Evolutionary conservation across 768 basidiomycete species (phyloP), one percentile per base, ranked within the genome.

Genomic region (Suillus luteus): DNA sequence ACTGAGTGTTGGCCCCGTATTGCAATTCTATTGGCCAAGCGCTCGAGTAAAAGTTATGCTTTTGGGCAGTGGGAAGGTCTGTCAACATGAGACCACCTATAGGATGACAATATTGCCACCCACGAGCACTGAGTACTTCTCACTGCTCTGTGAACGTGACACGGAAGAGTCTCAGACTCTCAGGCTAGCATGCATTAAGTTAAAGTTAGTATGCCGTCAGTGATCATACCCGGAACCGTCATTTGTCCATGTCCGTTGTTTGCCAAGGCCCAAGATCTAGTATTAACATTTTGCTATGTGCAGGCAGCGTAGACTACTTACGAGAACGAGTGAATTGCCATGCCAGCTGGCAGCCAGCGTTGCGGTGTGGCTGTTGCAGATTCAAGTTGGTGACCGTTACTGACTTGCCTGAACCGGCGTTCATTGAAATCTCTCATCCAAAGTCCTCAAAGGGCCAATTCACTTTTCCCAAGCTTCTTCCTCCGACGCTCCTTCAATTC

Each of bases 401-500:
- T n/a, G 35, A 55, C 24, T 40, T 27, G 24, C 55, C 55, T 40
- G 55, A 57, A 57, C 8, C 10, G 55, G 55, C 55, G 55, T 57
- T 57, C 55, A 40, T 57, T 57, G 22, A 40, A 57, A 57, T 57
- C 55, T 37, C 55, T 24, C 38, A 57, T 40, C 55, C 37, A 57
- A 27, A n/a, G 33, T 40, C 22, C 38, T 57, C 55, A 57, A 57
- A 57, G 55, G 55, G 55, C 24, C 2, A 3, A 38, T 38, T 5
- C 22, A 11, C 38, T 55, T 54, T 24, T 64, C 37, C 40, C 61
- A 52, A 43, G 43, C 41, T 48, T 65, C 55, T 46, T 44, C 54
- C n/a, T 38, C 17, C 55, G 22, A 60, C 62, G 14, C 24, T 62
- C 62, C 35, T 64, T 64, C 55, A 64, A 22, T 27, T 41, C 43